Base-by-base conservation (phyloP, 2,329 filamentous ascomycete genomes). In the Pseudogymnoascus sp. region DNA sequence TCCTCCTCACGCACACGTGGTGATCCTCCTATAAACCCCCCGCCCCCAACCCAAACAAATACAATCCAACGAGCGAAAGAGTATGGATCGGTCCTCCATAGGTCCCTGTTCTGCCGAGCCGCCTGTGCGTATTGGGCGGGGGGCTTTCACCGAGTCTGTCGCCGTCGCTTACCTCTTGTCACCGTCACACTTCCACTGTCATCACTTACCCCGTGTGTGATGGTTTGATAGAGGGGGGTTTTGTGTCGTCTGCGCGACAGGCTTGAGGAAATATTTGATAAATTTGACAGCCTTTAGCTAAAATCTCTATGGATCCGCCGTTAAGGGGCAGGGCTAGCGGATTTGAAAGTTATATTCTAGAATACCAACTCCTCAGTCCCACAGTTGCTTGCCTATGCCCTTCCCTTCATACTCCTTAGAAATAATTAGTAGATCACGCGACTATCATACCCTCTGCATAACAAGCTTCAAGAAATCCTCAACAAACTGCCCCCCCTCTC, bases 391-490 rank as follows among this genome's bases (percentile, higher is more conserved):
- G n/a, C 7, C 15, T 38, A 17, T 4, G 36, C 36, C 11, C 36
- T 8, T 38, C 36, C n/a, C 36, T 38, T 13, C 35, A n/a, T 36
- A n/a, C 13, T 15, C 13, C 31, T 33, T 4, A 33, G 9, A 33
- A 33, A 33, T 2, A 40, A 9, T 17, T 9, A 40, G 36, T 17
- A n/a, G 8, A 42, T 17, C 38, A 17, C 8, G 9, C 7, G 17
- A 42, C 19, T 44, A 44, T 44, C 10, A 9, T 2, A 13, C 19
- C 40, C 40, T 66, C 65, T 68, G 64, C 19, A 68, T 26, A 40
- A 61, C 44, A 62, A 65, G 64, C 53, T 40, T 66, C 17, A 69
- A 62, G 35, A 69, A 68, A 57, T 69, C 67, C 47, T 66, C 65
- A 7, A 69, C 65, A 62, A 69, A 63, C 17, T 65, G 62, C 1